Percentiles rank a stretch among this genome's conserved stretches.
Evolutionary conservation across 495 filamentous ascomycete species (phyloP).

Genomic region (Penicillium waksmanii): DNA sequence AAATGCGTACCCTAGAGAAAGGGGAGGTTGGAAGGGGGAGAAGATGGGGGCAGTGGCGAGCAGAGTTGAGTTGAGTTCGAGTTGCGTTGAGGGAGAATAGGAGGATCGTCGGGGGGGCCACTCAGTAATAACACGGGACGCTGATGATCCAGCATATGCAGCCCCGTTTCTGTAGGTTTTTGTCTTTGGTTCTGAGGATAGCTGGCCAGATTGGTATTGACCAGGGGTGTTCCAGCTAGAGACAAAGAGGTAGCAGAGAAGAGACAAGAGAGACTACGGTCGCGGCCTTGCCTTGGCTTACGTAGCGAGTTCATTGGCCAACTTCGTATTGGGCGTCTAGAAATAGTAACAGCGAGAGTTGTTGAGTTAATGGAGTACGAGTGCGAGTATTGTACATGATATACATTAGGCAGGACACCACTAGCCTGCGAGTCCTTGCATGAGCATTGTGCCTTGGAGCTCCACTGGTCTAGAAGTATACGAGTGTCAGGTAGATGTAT

Average conservation of each 20-base stretch:
- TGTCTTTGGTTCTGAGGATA: neutral
- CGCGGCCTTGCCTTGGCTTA: constrained; percentile 4
- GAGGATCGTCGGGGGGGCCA: constrained; percentile 14
- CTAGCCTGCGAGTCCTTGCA: neutral
- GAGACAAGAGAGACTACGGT: neutral
- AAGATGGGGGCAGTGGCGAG: constrained; percentile 10
- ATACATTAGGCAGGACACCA: neutral
- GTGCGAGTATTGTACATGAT: neutral
- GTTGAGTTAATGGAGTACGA: neutral
- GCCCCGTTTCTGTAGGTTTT: neutral
- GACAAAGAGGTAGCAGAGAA: constrained; percentile 4
- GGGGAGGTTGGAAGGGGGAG: neutral
- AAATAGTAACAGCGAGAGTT: constrained; percentile 1
- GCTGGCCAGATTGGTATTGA: neutral
- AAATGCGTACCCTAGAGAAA: neutral
- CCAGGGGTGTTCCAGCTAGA: neutral
- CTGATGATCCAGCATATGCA: constrained; percentile 3
- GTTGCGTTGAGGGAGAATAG: constrained; percentile 5
- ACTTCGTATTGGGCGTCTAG: neutral
- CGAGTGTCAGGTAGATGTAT: too few relatives aligned
- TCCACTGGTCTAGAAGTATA: neutral
- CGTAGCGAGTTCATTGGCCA: neutral
- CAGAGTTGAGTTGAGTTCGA: neutral
- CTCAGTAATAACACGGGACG: constrained; percentile 5
- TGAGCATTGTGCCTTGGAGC: neutral